A percentile compares a stretch with the other conserved stretches of the same genome.
Evolutionary conservation across 257 asterid genomes (phyloP).

Genomic region (Solanum chaucha): DNA sequence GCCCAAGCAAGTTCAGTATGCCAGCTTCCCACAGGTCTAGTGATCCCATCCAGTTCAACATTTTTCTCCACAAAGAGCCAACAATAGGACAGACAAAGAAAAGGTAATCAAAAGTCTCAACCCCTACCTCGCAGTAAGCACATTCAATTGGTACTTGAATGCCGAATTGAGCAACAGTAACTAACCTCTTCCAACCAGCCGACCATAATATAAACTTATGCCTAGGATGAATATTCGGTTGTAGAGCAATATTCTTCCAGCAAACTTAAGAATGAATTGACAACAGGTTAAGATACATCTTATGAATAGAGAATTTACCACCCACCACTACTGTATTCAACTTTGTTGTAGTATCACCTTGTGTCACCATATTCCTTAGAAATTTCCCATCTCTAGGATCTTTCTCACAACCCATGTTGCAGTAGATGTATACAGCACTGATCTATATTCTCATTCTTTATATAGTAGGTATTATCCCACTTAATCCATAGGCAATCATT

Average conservation of each 20-base stretch:
- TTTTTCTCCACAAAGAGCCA: background rate
- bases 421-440: background rate
- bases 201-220: background rate
- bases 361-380: background rate
- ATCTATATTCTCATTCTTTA: background rate
- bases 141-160: background rate
- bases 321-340: background rate
- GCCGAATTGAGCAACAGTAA: background rate
- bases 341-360: background rate
- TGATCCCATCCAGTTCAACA: background rate
- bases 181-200: background rate
- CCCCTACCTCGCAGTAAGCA: background rate
- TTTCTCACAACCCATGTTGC: background rate
- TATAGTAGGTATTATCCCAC: background rate
- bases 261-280: background rate
- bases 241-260: background rate
- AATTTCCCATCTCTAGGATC: background rate
- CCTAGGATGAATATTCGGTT: background rate
- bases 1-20: background rate
- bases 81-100: background rate
- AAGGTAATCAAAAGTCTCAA: background rate
- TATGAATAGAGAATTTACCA: background rate
- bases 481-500: background rate
- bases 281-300: background rate
- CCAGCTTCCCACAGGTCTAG: too few species aligned